Conservation (phyloP, 2,329 filamentous ascomycete genomes). For the Aureobasidium sp. region DNA sequence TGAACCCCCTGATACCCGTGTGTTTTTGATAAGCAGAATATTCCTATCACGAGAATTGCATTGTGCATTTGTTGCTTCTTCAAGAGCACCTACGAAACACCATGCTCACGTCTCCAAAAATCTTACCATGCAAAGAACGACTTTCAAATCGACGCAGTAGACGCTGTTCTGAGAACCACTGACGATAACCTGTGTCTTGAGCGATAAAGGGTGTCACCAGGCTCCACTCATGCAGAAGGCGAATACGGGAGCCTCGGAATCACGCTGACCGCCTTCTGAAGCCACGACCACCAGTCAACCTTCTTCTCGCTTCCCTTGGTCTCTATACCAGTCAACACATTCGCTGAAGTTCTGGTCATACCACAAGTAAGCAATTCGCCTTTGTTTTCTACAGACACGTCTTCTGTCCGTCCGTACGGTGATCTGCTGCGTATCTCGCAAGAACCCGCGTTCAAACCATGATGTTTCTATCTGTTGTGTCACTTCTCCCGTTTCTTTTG, state of each 20-base stretch:
- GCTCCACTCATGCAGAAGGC: not conserved
- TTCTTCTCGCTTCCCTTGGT: not conserved
- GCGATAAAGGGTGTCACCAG: too few species aligned
- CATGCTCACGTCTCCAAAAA: not conserved
- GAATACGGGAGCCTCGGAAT: not conserved
- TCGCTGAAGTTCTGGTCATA: too few species aligned
- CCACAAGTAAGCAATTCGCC: not conserved
- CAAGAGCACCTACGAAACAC: not conserved
- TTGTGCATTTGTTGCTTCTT: not conserved
- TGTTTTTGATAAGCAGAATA: not conserved
- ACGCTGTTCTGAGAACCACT: too few species aligned
- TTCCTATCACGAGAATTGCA: not conserved
- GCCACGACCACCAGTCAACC: not conserved
- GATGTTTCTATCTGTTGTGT: not conserved
- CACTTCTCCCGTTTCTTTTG: not conserved
- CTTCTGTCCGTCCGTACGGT: too few species aligned
- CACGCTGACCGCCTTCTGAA: not conserved
- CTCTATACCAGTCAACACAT: not conserved
- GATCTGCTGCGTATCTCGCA: too few species aligned
- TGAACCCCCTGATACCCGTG: slow-evolving; percentile 2
- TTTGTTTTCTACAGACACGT: not conserved
- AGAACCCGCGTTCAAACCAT: too few species aligned
- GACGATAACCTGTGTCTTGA: too few species aligned
- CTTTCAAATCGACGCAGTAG: too few species aligned
- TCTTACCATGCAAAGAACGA: too few species aligned